A percentile compares a stretch with the other conserved stretches of the same genome.
phyloP scores from a whole-genome alignment of 805 yeast genomes.

The Schwanniomyces occidentalis region DNA sequence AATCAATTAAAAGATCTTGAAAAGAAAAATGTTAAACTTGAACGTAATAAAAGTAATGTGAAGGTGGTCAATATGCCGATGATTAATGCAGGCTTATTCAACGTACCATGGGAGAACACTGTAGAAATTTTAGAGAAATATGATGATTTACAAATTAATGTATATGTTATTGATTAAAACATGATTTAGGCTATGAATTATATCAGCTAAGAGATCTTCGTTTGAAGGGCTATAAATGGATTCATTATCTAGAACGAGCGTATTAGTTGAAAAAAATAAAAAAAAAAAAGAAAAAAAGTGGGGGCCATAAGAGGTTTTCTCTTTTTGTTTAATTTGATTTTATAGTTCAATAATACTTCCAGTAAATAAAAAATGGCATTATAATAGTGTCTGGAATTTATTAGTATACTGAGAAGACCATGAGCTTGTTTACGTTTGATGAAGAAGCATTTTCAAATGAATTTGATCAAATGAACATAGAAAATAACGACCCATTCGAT shows the following conservation, averaged over 20 bases:
- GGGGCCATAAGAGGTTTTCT: too few relatives aligned
- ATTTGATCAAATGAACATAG: slow-evolving; percentile 2
- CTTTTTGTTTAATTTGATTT: too few relatives aligned
- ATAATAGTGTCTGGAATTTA: too few relatives aligned
- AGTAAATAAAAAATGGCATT: too few relatives aligned
- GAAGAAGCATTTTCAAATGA: slow-evolving; percentile 12
- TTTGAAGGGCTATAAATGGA: too few relatives aligned
- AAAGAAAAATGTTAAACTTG: slow-evolving; percentile 5
- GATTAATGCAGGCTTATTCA: slow-evolving; percentile 79
- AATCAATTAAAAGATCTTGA: slow-evolving; percentile 28
- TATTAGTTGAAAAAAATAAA: too few relatives aligned
- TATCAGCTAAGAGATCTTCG: too few relatives aligned
- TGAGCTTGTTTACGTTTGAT: slow-evolving; percentile 14
- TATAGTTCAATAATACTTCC: too few relatives aligned
- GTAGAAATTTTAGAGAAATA: slow-evolving; percentile 46
- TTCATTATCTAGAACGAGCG: too few relatives aligned
- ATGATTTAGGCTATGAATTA: too few relatives aligned
- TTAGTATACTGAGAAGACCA: slow-evolving; percentile 4
- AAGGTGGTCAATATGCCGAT: slow-evolving; percentile 61
- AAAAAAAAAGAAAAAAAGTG: too few relatives aligned
- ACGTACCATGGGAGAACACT: slow-evolving; percentile 76
- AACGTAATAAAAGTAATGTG: slow-evolving; percentile 10
- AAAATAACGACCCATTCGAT: too few relatives aligned
- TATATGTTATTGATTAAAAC: slow-evolving; percentile 42
- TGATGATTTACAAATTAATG: slow-evolving; percentile 38